A percentile compares a stretch with the other conserved stretches of the same genome.
Evolutionary conservation across 352 stramenopile genomes (phyloP).

Genomic region (Globisporangium middletonii): DNA sequence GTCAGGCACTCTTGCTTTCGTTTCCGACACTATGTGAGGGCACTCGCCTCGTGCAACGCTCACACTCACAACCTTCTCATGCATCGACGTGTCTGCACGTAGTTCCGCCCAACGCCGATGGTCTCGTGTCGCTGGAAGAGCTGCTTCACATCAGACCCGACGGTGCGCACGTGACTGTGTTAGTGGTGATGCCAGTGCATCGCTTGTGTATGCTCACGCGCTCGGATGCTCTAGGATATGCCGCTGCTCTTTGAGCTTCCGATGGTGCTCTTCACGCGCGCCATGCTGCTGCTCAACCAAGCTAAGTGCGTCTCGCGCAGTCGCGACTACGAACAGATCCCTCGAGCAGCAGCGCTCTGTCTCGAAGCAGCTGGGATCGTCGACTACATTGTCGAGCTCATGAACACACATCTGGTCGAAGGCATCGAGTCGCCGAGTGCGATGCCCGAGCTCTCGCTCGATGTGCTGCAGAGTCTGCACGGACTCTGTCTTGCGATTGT

Average conservation of each 20-base stretch:
- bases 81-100: not conserved
- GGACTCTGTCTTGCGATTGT: slow-evolving; percentile 16
- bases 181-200: not conserved
- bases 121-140: slow-evolving; percentile 14
- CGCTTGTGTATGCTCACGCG: not conserved
- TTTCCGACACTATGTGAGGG: not conserved
- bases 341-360: slow-evolving; percentile 7
- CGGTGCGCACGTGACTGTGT: not conserved
- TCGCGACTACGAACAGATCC: slow-evolving; percentile 3
- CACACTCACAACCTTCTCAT: not conserved
- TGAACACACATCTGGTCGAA: slow-evolving; percentile 8
- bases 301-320: slow-evolving; percentile 10
- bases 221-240: slow-evolving; percentile 12
- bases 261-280: slow-evolving; percentile 26
- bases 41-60: not conserved
- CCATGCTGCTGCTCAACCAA: slow-evolving; percentile 22
- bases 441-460: slow-evolving; percentile 16
- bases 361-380: slow-evolving; percentile 16
- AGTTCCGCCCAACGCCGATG: slow-evolving; percentile 5
- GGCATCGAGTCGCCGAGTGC: slow-evolving; percentile 6
- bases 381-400: slow-evolving; percentile 14
- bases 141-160: slow-evolving; percentile 9
- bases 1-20: not conserved
- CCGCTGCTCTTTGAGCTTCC: slow-evolving; percentile 26
- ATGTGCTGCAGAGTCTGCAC: slow-evolving; percentile 14